Evolutionary conservation across 2,329 filamentous ascomycete genomes (phyloP).

Genomic region (Cordyceps cicadae): DNA sequence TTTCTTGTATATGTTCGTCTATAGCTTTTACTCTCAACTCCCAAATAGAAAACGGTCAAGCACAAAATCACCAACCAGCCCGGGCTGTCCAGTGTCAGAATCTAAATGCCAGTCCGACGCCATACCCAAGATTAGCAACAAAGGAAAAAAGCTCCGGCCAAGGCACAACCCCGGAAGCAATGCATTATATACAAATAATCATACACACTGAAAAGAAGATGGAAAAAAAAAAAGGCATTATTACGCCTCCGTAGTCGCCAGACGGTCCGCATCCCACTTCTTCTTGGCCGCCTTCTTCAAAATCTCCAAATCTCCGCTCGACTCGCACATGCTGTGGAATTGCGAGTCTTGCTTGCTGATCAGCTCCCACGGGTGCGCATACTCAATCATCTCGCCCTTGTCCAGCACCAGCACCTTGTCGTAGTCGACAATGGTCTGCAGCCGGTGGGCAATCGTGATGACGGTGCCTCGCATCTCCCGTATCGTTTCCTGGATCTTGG

Average conservation of each 20-base stretch:
- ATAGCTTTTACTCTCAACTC: not conserved
- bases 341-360: constrained; percentile 60
- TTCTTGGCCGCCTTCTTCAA: constrained; percentile 48
- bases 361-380: constrained; percentile 78
- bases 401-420: constrained; percentile 95
- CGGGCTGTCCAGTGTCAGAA: not conserved
- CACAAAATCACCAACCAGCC: not conserved
- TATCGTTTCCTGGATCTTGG: constrained; percentile 94
- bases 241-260: constrained; percentile 28
- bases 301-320: constrained; percentile 48
- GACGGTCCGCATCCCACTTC: constrained; percentile 34
- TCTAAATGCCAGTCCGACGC: not conserved
- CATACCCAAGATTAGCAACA: not conserved
- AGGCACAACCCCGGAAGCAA: not conserved
- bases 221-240: not conserved
- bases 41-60: not conserved
- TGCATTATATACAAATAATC: not conserved
- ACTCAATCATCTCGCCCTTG: constrained; percentile 80
- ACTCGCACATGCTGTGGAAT: constrained; percentile 58
- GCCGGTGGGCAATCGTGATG: constrained; percentile 88
- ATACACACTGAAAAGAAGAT: not conserved
- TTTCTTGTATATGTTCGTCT: not conserved
- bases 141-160: not conserved
- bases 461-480: constrained; percentile 90
- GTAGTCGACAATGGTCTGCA: constrained; percentile 97